These are phyloP conservation scores for Solanum chacoense DNA, from an alignment of 305 asterid genomes.

Conservation along the genomic window DNA sequence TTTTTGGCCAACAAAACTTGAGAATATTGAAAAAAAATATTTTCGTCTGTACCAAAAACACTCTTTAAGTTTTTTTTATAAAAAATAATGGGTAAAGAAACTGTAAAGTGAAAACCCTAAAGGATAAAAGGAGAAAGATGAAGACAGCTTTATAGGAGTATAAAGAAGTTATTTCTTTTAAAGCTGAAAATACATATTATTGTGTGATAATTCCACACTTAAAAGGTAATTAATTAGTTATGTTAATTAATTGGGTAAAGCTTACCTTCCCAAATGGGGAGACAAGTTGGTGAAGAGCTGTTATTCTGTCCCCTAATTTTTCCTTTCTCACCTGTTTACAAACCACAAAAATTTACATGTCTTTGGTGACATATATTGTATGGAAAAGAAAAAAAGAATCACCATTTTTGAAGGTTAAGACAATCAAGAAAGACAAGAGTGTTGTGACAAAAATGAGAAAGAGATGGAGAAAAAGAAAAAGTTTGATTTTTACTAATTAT, in stretches of 20 bases:
- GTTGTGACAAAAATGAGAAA: constrained; percentile 30
- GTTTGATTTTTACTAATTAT: background rate
- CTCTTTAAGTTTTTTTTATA: background rate
- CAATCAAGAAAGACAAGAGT: constrained; percentile 54
- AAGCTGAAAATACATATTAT: background rate
- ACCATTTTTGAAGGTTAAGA: constrained; percentile 15
- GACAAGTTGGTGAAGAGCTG: constrained; percentile 84
- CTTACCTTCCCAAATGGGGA: constrained; percentile 92
- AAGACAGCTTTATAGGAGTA: background rate
- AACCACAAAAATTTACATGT: background rate
- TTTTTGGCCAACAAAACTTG: background rate
- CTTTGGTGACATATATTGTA: constrained; percentile 22
- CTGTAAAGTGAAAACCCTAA: constrained; percentile 4
- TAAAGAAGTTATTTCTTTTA: background rate
- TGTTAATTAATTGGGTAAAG: background rate
- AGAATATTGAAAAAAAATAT: background rate
- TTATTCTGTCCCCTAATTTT: constrained; percentile 71
- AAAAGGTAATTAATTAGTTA: background rate
- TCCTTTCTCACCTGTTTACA: constrained; percentile 69
- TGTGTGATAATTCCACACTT: background rate
- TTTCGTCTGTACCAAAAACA: background rate
- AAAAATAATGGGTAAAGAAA: background rate
- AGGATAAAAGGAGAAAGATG: constrained; percentile 3
- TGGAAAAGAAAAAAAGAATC: constrained; percentile 27
- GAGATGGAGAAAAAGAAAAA: background rate